These are phyloP conservation scores for Nothophytophthora sp. DNA, from an alignment of 352 stramenopile species.

Conservation along the genomic window DNA sequence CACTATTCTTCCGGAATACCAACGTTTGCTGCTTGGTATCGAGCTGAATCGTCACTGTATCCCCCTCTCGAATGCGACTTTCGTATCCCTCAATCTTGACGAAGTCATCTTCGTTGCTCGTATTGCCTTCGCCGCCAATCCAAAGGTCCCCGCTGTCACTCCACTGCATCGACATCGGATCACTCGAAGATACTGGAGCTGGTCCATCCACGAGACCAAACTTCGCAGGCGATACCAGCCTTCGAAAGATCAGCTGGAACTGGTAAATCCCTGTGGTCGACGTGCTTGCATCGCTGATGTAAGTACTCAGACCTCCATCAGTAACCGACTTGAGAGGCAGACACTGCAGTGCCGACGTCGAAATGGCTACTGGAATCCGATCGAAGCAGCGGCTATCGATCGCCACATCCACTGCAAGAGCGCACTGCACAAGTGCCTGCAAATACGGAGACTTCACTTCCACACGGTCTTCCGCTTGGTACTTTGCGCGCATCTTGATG, in stretches of 20 bases:
- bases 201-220: constrained; percentile 22
- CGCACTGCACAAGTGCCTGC: constrained; percentile 59
- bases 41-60: constrained; percentile 43
- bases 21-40: constrained; percentile 33
- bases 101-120: constrained; percentile 1
- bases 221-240: constrained; percentile 20
- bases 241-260: constrained; percentile 27
- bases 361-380: not conserved
- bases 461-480: constrained; percentile 42
- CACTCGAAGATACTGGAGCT: not conserved
- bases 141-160: constrained; percentile 16
- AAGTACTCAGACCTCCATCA: constrained; percentile 2
- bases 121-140: constrained; percentile 5
- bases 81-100: constrained; percentile 17
- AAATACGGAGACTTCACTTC: constrained; percentile 69
- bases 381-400: constrained; percentile 41
- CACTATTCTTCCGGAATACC: constrained; percentile 43
- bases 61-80: constrained; percentile 32
- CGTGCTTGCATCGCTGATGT: constrained; percentile 12
- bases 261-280: constrained; percentile 16
- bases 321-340: constrained; percentile 7
- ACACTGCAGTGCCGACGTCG: not conserved
- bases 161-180: constrained; percentile 23
- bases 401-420: constrained; percentile 55
- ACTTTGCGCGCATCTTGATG: constrained; percentile 52